phyloP scores from a whole-genome alignment of 2,329 filamentous ascomycete genomes.

The Colletotrichum brevisporum region DNA sequence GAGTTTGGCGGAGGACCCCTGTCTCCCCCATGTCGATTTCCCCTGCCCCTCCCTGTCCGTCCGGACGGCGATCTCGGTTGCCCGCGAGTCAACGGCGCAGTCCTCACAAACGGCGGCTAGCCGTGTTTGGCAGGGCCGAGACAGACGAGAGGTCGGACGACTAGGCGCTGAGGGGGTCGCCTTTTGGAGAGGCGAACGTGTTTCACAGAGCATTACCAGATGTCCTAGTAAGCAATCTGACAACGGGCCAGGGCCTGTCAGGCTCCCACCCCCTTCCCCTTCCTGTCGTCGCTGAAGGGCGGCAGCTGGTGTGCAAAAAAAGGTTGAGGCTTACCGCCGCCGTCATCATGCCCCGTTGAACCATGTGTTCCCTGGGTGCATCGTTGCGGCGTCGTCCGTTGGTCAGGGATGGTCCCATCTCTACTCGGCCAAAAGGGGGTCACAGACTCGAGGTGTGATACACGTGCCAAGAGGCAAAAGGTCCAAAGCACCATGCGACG shows the following conservation, averaged over 20 bases:
- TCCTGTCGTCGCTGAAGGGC: too few species aligned
- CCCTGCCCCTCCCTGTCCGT: not conserved
- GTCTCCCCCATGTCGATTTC: not conserved
- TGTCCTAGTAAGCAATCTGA: slow-evolving; percentile 30
- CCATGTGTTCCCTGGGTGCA: not conserved
- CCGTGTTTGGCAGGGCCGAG: slow-evolving; percentile 38
- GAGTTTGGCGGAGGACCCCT: slow-evolving; percentile 18
- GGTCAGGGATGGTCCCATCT: slow-evolving; percentile 19
- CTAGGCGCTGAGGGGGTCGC: slow-evolving; percentile 28
- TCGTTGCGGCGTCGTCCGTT: slow-evolving; percentile 27
- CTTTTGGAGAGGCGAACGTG: slow-evolving; percentile 31
- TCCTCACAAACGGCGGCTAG: slow-evolving; percentile 32
- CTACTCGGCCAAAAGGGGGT: slow-evolving; percentile 29
- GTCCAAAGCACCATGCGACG: slow-evolving; percentile 24
- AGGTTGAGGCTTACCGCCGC: not conserved
- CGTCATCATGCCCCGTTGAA: not conserved
- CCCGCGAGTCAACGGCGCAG: slow-evolving; percentile 24
- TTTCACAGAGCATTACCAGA: slow-evolving; percentile 35
- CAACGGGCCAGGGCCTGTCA: slow-evolving; percentile 3
- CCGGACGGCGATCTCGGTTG: slow-evolving; percentile 11
- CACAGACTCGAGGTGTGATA: slow-evolving; percentile 37
- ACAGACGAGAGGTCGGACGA: slow-evolving; percentile 36
- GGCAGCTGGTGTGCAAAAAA: not conserved
- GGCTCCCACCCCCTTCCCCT: too few species aligned
- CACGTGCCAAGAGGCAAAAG: slow-evolving; percentile 29